Evolutionary conservation across 2,329 filamentous ascomycete species (phyloP).

Genomic region (Neophaeococcomyces mojaviensis): DNA sequence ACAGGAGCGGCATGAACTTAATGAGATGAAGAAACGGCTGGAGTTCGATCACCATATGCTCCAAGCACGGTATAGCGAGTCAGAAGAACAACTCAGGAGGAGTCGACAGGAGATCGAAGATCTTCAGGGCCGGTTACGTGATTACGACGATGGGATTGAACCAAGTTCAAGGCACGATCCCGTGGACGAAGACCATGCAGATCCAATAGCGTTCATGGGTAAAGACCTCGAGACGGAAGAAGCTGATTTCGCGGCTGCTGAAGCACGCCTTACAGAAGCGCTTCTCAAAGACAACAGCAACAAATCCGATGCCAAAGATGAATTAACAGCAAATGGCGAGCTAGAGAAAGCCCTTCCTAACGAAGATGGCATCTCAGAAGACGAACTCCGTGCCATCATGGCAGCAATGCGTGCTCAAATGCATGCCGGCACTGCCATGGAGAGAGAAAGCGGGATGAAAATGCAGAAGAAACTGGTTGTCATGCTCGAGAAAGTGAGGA

Average conservation of each 20-base stretch:
- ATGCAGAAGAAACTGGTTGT: constrained; percentile 22
- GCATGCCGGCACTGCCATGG: constrained; percentile 16
- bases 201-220: not conserved
- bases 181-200: not conserved
- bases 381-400: constrained; percentile 23
- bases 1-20: constrained; percentile 41
- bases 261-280: constrained; percentile 20
- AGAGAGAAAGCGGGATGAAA: constrained; percentile 16
- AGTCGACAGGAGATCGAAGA: constrained; percentile 24
- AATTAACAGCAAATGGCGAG: not conserved
- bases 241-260: constrained; percentile 18
- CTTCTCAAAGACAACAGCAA: constrained; percentile 13
- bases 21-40: constrained; percentile 41
- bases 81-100: constrained; percentile 32
- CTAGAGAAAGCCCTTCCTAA: constrained; percentile 4
- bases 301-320: not conserved
- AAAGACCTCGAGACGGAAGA: constrained; percentile 19
- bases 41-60: constrained; percentile 43
- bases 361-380: constrained; percentile 18
- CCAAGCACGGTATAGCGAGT: constrained; percentile 36
- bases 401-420: constrained; percentile 22
- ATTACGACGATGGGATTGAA: constrained; percentile 19
- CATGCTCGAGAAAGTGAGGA: constrained; percentile 18
- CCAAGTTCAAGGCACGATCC: constrained; percentile 8
- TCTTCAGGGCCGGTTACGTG: constrained; percentile 17